These are phyloP conservation scores for Coemansia sp. DNA, from an alignment of 192 early-diverging fungal species.

Conservation along the genomic window DNA sequence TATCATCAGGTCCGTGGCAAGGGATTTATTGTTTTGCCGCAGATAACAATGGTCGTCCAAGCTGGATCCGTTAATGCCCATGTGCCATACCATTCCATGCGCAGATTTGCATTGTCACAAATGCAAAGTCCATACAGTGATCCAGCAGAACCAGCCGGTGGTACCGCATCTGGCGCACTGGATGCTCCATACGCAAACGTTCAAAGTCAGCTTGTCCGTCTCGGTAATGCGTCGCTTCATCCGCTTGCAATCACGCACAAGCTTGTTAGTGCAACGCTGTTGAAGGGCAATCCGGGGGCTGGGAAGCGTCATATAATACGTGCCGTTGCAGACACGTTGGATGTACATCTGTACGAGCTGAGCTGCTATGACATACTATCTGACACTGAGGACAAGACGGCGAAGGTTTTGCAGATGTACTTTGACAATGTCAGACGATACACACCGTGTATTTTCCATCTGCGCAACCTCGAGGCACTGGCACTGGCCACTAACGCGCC, in stretches of 20 bases:
- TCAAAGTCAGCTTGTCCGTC: slow-evolving; percentile 51
- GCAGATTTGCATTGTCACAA: not conserved
- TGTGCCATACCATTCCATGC: slow-evolving; percentile 39
- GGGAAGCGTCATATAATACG: slow-evolving; percentile 77
- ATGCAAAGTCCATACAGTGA: not conserved
- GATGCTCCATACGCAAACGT: slow-evolving; percentile 24
- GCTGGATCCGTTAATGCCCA: slow-evolving; percentile 28
- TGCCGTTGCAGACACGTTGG: slow-evolving; percentile 67
- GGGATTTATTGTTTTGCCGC: slow-evolving; percentile 31
- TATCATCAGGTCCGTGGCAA: slow-evolving; percentile 22
- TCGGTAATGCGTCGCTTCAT: slow-evolving; percentile 71
- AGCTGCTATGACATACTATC: slow-evolving; percentile 77
- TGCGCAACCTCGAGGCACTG: slow-evolving; percentile 79
- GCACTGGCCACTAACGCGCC: slow-evolving; percentile 48
- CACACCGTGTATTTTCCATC: slow-evolving; percentile 81
- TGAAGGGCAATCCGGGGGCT: slow-evolving; percentile 80
- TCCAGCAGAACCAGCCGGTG: not conserved
- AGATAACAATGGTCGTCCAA: slow-evolving; percentile 47
- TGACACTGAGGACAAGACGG: slow-evolving; percentile 81
- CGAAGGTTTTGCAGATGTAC: slow-evolving; percentile 68
- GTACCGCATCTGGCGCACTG: not conserved
- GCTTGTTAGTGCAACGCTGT: slow-evolving; percentile 67
- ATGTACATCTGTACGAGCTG: slow-evolving; percentile 76
- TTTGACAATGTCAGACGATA: slow-evolving; percentile 76
- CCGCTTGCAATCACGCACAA: slow-evolving; percentile 68